Conservation (phyloP, 257 asterid species). For the Cordia subcordata region DNA sequence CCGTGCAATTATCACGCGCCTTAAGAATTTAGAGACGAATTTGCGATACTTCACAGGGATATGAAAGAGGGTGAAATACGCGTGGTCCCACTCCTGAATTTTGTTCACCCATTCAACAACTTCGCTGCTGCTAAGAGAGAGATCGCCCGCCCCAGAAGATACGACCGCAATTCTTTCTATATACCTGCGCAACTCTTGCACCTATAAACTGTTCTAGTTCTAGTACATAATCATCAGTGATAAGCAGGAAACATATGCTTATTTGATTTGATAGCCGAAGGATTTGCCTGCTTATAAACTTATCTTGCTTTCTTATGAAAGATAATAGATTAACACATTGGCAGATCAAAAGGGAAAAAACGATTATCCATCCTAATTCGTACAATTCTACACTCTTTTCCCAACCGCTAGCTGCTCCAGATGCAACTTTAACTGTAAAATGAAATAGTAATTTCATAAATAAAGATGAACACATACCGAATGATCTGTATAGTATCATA, state of each 20-base stretch:
- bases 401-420: too few relatives aligned
- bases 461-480: constrained; percentile 46
- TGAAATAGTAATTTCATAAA: background rate
- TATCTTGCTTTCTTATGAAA: too few relatives aligned
- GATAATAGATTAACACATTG: too few relatives aligned
- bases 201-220: too few relatives aligned
- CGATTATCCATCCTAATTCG: too few relatives aligned
- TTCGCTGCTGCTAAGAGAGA: constrained; percentile 38
- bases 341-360: too few relatives aligned
- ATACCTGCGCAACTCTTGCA: constrained; percentile 40
- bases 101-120: constrained; percentile 71
- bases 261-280: too few relatives aligned
- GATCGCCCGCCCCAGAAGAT: constrained; percentile 52
- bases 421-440: too few relatives aligned
- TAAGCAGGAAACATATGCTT: too few relatives aligned
- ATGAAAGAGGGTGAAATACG: constrained; percentile 78
- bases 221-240: too few relatives aligned
- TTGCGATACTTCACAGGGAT: constrained; percentile 52
- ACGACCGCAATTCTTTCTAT: constrained; percentile 85
- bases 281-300: too few relatives aligned
- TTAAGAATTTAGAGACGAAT: constrained; percentile 55
- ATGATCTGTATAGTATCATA: constrained; percentile 77
- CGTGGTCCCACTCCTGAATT: constrained; percentile 82
- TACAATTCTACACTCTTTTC: too few relatives aligned
- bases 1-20: constrained; percentile 79